Percentiles rank a stretch among this genome's conserved stretches.
phyloP scores from a whole-genome alignment of 2,329 filamentous ascomycete genomes.

The Pyrenophora seminiperda region DNA sequence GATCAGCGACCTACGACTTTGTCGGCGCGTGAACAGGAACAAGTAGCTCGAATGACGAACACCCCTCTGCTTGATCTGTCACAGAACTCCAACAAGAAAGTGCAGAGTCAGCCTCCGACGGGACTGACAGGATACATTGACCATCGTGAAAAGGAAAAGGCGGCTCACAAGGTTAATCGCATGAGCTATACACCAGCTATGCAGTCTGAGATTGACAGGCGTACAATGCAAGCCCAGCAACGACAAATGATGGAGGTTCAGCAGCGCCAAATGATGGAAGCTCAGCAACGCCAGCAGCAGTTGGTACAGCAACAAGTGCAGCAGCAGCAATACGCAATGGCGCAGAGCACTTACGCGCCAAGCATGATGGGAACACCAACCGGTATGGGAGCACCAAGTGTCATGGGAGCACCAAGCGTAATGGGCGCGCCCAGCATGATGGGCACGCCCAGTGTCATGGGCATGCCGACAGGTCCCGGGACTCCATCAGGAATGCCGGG shows the following conservation, averaged over 20 bases:
- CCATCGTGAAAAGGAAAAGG: constrained; percentile 75
- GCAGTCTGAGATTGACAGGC: constrained; percentile 46
- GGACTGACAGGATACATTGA: constrained; percentile 80
- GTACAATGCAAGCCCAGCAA: constrained; percentile 39
- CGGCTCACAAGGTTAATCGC: constrained; percentile 40
- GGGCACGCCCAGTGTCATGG: constrained; percentile 29
- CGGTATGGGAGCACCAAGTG: constrained; percentile 23
- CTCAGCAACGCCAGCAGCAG: constrained; percentile 31
- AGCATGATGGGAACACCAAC: constrained; percentile 32
- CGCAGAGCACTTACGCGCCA: constrained; percentile 30
- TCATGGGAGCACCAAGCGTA: constrained; percentile 31
- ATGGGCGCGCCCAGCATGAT: constrained; percentile 31
- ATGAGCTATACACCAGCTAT: constrained; percentile 35
- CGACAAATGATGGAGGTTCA: constrained; percentile 34
- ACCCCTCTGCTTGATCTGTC: constrained; percentile 74
- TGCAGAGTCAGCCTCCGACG: constrained; percentile 51
- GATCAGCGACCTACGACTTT: constrained; percentile 64
- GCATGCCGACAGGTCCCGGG: constrained; percentile 21
- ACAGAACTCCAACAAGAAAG: constrained; percentile 48
- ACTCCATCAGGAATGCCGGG: constrained; percentile 25
- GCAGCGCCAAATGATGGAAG: constrained; percentile 32
- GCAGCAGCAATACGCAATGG: constrained; percentile 32
- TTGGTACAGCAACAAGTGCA: constrained; percentile 36
- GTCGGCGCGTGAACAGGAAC: constrained; percentile 87
- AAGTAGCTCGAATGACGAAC: constrained; percentile 81